A percentile compares a stretch with the other conserved stretches of the same genome.
Conservation (phyloP, 2,329 filamentous ascomycete species). For the Ceratocystis harringtonii region DNA sequence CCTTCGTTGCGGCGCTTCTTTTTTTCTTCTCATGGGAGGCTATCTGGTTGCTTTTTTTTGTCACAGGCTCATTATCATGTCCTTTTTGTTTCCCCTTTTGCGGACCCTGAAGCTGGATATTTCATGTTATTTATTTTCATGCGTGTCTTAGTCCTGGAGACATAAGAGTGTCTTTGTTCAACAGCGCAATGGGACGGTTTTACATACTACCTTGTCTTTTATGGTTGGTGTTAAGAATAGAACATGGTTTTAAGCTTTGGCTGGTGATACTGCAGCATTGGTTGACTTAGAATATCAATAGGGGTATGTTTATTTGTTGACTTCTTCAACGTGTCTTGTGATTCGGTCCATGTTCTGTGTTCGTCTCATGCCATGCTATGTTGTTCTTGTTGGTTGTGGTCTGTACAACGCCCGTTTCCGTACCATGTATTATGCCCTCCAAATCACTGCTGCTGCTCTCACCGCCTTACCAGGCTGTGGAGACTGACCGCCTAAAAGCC, state of each 20-base stretch:
- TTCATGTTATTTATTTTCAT: background rate
- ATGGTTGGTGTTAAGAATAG: too few relatives aligned
- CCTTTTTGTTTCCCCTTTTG: background rate
- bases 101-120: background rate
- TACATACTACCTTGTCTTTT: background rate
- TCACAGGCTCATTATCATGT: background rate
- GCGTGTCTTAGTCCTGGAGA: background rate
- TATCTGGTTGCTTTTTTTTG: background rate
- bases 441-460: background rate
- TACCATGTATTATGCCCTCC: background rate
- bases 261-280: background rate
- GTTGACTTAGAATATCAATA: background rate
- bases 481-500: background rate
- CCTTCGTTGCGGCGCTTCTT: too few relatives aligned
- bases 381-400: too few relatives aligned
- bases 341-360: background rate
- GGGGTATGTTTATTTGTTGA: background rate
- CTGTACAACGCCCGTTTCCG: too few relatives aligned
- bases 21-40: background rate
- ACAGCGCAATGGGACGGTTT: background rate
- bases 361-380: too few relatives aligned
- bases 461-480: background rate
- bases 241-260: background rate
- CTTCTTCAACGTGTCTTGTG: background rate
- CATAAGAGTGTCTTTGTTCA: background rate